These are phyloP conservation scores for Glomus cerebriforme DNA, from an alignment of 192 early-diverging fungal genomes.

Conservation along the genomic window DNA sequence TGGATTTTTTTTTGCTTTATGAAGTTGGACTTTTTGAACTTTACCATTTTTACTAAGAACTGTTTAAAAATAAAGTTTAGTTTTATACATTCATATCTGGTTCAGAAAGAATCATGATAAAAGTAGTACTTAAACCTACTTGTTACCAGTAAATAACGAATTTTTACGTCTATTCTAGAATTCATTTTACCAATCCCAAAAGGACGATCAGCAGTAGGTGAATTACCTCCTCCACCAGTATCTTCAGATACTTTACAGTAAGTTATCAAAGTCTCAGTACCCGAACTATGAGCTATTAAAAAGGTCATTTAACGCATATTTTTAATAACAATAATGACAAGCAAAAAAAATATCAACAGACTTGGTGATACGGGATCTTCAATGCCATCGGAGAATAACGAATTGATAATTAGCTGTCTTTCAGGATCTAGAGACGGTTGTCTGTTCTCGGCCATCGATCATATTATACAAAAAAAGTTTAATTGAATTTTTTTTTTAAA, in stretches of 20 bases:
- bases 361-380: slow-evolving; percentile 19
- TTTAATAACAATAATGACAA: neutral
- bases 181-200: slow-evolving; percentile 33
- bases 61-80: neutral
- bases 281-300: neutral
- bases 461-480: neutral
- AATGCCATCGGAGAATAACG: neutral
- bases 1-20: slow-evolving; percentile 54
- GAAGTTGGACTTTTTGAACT: slow-evolving; percentile 42
- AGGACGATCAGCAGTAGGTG: slow-evolving; percentile 31
- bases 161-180: slow-evolving; percentile 49
- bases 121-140: slow-evolving; percentile 35
- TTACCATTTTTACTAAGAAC: slow-evolving; percentile 43
- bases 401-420: slow-evolving; percentile 26
- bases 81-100: neutral
- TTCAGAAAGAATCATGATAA: neutral
- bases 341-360: neutral
- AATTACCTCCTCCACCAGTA: slow-evolving; percentile 32
- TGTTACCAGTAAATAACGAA: slow-evolving; percentile 56
- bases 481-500: too few relatives aligned
- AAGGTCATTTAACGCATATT: neutral
- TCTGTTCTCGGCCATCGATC: slow-evolving; percentile 23
- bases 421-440: slow-evolving; percentile 11
- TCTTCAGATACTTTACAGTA: slow-evolving; percentile 61
- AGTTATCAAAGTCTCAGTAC: slow-evolving; percentile 38